Evolutionary conservation across 495 filamentous ascomycete genomes (phyloP), one percentile per base, ranked within the genome.

Genomic region (Xylaria acuta): DNA sequence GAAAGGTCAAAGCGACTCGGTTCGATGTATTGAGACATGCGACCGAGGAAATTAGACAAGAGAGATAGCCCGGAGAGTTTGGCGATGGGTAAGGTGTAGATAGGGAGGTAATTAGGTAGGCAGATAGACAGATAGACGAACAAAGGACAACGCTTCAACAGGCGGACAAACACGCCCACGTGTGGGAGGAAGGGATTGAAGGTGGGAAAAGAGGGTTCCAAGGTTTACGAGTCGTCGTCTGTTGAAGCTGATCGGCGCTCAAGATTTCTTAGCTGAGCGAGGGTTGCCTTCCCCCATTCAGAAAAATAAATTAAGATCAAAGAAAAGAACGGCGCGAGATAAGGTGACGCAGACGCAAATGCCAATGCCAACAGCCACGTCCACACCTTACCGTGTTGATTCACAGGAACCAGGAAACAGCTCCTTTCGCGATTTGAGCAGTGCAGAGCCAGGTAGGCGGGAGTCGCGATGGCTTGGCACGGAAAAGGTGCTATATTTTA

Each of bases 221-320:
- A 32, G 30, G 25, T 51, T 45, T 5, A 16, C 64, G 25, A 38
- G 45, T 41, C 4, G 36, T 27, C 27, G 64, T 41, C 12, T 3
- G 49, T 67, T 56, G 65, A 56, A 56, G 65, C n/a, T 36, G 65
- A 67, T 67, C 65, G 65, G 65, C 65, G 36, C 22, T 67, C 47
- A 53, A 27, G 47, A 32, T 49, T 63, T 34, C 62, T 70, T 62
- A 76, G 73, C 56, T 49, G 66, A 60, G 58, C 58, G 58, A 60
- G 32, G 58, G 32, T 59, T 32, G 66, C 45, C 51, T 69, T 32
- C 20, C 66, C 66, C 51, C 63, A 49, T 65, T 65, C 25, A 34
- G 27, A 49, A 67, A 25, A 59, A 59, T 60, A 47, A 69, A 60
- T 45, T 60, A 69, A 47, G 38, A 40, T 4, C 16, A 53, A 32